phyloP scores from a whole-genome alignment of 805 yeast genomes.

The Schwanniomyces yamadae region DNA sequence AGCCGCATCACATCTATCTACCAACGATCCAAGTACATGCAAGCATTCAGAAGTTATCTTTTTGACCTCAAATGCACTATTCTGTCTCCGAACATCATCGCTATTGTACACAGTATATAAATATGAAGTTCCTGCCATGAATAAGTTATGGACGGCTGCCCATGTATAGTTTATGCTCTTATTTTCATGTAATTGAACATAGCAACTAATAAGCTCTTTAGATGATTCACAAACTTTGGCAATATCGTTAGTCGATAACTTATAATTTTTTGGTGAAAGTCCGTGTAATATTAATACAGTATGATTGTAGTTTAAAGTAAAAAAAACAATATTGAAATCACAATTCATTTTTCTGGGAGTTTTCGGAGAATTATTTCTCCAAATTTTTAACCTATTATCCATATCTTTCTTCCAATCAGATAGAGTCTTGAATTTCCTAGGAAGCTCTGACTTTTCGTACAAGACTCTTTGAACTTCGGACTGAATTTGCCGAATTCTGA shows the following conservation, averaged over 20 bases:
- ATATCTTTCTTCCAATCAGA: conserved; percentile 64
- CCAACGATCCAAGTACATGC: conserved; percentile 56
- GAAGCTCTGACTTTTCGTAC: conserved; percentile 70
- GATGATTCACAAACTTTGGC: conserved; percentile 61
- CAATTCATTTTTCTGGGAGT: conserved; percentile 64
- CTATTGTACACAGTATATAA: conserved; percentile 75
- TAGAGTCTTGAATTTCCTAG: conserved; percentile 54
- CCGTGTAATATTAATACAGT: conserved; percentile 73
- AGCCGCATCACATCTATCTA: conserved; percentile 79
- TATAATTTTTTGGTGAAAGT: conserved; percentile 66
- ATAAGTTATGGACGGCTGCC: conserved; percentile 88
- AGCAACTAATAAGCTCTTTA: conserved; percentile 62
- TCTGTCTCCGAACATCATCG: conserved; percentile 46
- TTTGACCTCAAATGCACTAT: conserved; percentile 43
- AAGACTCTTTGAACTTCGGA: conserved; percentile 71
- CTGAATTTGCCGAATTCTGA: conserved; percentile 70
- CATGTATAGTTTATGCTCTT: conserved; percentile 79
- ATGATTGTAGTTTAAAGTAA: conserved; percentile 75
- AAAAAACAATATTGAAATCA: conserved; percentile 67
- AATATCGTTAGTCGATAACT: conserved; percentile 53
- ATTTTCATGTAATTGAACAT: conserved; percentile 54
- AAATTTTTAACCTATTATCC: conserved; percentile 50
- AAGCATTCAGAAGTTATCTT: conserved; percentile 55
- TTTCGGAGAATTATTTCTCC: conserved; percentile 62
- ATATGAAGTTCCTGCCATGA: conserved; percentile 86